Base-by-base conservation (phyloP, 2,329 filamentous ascomycete species). In the Penicillium vulpinum region DNA sequence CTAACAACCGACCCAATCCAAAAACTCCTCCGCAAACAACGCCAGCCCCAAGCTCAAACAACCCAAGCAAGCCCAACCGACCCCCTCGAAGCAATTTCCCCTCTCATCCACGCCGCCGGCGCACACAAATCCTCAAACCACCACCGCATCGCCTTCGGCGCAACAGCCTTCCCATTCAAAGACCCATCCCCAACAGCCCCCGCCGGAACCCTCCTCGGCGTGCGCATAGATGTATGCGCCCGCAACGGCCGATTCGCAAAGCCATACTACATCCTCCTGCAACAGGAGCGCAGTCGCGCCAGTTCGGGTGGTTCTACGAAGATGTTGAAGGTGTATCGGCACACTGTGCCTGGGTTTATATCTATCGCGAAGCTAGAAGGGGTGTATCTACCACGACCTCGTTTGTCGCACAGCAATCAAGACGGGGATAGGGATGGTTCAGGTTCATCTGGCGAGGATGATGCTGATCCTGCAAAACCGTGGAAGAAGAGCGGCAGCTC, bases 261-360 rank as follows among this genome's bases (percentile, higher is more conserved):
- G 56, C 77, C 77, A 10, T 79, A 79, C 55, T 79, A 79, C 61
- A 50, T 80, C 2, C 66, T 80, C 10, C 60, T 78, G 41, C 67
- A 67, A 41, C 66, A 66, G 13, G 63, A 76, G 24, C 65, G 66
- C 8, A 62, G 21, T 15, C 29, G 5, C 18, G 43, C n/a, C 36
- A 57, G 6, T 1, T 11, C 21, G 16, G 16, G 21, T 3, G 64
- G 61, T 8, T 61, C 63, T 9, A 55, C 54, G n/a, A 64, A 65
- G 35, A 54, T 64, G 15, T 51, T 77, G 5, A 62, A 64, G 2
- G 70, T 80, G 6, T 70, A 79, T 56, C 67, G 72, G 15, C 78
- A 80, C 63, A 80, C 78, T 0, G 73, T 80, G n/a, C 78, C 78
- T 5, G 66, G 72, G 0, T 77, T 79, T 51, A 77, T 80, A 18